Percentiles rank a stretch among this genome's conserved stretches.
Evolutionary conservation across 2,329 filamentous ascomycete species (phyloP).

Genomic region (Trichoderma sp.): DNA sequence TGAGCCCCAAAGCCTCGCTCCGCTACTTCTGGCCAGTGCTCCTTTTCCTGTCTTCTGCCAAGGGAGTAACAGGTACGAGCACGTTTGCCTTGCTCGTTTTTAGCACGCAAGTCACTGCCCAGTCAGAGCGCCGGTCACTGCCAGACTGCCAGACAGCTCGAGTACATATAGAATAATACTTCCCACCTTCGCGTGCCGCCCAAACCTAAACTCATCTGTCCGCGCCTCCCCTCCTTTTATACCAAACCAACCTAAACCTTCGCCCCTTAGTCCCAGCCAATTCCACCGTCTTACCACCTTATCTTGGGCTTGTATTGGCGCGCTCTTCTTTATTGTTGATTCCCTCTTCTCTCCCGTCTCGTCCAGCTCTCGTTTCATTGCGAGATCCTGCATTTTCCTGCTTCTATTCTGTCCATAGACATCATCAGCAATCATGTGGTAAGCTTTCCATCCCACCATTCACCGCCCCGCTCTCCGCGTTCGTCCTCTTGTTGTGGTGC

Average conservation of each 20-base stretch:
- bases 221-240: conserved; percentile 25
- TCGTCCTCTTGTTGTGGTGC: neutral
- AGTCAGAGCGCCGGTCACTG: neutral
- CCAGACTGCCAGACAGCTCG: neutral
- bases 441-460: conserved; percentile 22
- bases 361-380: neutral
- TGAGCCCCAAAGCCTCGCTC: conserved; percentile 29
- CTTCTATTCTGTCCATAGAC: neutral
- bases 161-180: conserved; percentile 16
- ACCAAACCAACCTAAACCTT: neutral
- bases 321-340: neutral
- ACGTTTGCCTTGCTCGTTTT: conserved; percentile 1
- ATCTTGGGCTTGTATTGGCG: neutral
- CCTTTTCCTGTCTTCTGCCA: conserved; percentile 11
- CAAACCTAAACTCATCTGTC: conserved; percentile 19
- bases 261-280: conserved; percentile 14
- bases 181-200: conserved; percentile 11
- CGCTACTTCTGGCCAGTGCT: conserved; percentile 22
- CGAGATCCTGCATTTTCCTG: neutral
- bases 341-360: neutral
- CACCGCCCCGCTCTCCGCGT: conserved; percentile 23
- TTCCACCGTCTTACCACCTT: neutral
- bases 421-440: conserved; percentile 29
- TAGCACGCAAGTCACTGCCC: conserved; percentile 4
- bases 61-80: neutral